Base-by-base conservation (phyloP, 371 early-diverging fungal genomes). In the Zancudomyces culisetae region DNA sequence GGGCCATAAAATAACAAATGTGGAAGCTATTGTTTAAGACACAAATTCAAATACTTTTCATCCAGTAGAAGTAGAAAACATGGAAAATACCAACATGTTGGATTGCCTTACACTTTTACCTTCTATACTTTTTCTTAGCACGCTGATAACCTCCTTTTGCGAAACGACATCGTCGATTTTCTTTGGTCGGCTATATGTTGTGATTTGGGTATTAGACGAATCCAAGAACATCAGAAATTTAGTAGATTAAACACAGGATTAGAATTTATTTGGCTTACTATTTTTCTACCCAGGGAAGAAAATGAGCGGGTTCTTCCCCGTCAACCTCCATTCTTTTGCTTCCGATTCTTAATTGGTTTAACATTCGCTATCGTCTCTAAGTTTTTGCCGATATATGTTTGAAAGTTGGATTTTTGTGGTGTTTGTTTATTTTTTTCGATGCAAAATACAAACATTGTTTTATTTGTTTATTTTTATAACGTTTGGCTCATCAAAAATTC, bases 1-100 rank as follows among this genome's bases (percentile, higher is more conserved):
- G 98, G 98, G 3, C 99, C 99, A 72, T 98, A 94, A 63, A 99
- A 94, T 28, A 99, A 71, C 28, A 99, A 74, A 66, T 99, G 98
- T 22, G 99, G 99, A 47, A 97, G 40, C 29, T 57, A 49, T 70
- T 18, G 4, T 86, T 35, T n/a, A n/a, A n/a, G n/a, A 35, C 35
- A 35, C 15, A 10, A 35, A 10, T 35, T 15, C 6, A 35, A 35
- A 10, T 35, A 10, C 15, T 35, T 35, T 35, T 35, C 15, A 35
- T 15, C 15, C 35, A 35, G 35, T 35, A 10, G 6, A 35, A 10
- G 10, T 35, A 35, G 15, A 35, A 10, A 35, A 10, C 35, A 10
- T 35, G 35, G 35, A 35, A 35, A 35, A 35, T 15, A 35, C 15
- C 6, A 35, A 49, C 26, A 49, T 12, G 18, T 20, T 10, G 10